Evolutionary conservation across 768 basidiomycete genomes (phyloP).

Genomic region (Termitomyces heimii): DNA sequence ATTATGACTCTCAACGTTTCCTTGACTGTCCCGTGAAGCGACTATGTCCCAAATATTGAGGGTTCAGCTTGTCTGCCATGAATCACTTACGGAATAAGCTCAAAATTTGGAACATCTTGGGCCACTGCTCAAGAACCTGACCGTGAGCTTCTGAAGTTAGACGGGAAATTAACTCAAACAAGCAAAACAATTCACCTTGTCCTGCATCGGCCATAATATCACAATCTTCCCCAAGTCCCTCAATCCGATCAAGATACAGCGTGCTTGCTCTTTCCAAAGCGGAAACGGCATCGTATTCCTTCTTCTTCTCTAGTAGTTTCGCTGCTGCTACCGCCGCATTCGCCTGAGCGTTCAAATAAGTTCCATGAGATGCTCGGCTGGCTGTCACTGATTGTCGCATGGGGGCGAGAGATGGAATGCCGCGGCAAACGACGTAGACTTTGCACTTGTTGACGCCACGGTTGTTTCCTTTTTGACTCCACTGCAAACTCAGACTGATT

Average conservation of each 20-base stretch:
- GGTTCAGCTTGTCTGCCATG: background rate
- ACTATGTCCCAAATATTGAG: conserved; percentile 29
- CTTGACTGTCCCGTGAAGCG: conserved; percentile 34
- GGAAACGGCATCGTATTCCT: conserved; percentile 70
- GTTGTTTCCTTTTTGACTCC: background rate
- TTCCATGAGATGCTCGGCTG: conserved; percentile 43
- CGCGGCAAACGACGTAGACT: background rate
- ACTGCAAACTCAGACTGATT: background rate
- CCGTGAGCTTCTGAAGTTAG: conserved; percentile 50
- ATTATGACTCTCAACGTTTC: conserved; percentile 11
- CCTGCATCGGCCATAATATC: conserved; percentile 77
- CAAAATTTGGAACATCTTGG: conserved; percentile 76
- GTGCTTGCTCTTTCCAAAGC: conserved; percentile 63
- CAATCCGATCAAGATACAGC: conserved; percentile 61
- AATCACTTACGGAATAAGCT: conserved; percentile 54
- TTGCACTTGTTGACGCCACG: conserved; percentile 9
- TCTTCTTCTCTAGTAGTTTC: conserved; percentile 72
- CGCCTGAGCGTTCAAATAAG: conserved; percentile 29
- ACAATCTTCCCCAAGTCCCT: conserved; percentile 64
- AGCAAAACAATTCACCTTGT: conserved; percentile 37
- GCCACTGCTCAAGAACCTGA: conserved; percentile 76
- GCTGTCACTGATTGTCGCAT: conserved; percentile 57
- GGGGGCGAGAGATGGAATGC: background rate
- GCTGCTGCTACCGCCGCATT: conserved; percentile 43
- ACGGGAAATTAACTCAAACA: background rate